Percentiles rank a stretch among this genome's conserved stretches.
phyloP scores from a whole-genome alignment of 73 alveolate species.

The Paramecium primaurelia region DNA sequence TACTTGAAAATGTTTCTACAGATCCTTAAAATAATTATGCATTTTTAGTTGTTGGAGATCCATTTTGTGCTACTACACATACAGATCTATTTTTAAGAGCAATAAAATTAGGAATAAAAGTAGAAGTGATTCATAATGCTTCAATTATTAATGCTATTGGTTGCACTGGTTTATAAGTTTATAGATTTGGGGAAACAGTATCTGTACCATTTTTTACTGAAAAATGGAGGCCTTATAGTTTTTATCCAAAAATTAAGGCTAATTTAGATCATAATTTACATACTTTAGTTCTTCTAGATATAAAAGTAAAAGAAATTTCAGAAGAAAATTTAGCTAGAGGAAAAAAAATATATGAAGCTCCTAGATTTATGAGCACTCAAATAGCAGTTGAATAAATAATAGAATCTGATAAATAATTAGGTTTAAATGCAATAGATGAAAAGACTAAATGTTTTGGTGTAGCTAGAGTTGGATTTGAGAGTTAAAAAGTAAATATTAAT shows the following conservation, averaged over 20 bases:
- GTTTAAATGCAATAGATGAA: slow-evolving; percentile 62
- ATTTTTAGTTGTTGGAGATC: slow-evolving; percentile 99
- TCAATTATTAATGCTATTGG: slow-evolving; percentile 97
- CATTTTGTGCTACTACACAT: slow-evolving; percentile 99
- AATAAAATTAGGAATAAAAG: slow-evolving; percentile 89
- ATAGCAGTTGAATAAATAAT: slow-evolving; percentile 84
- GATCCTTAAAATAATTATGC: slow-evolving; percentile 71
- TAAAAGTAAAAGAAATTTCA: slow-evolving; percentile 97
- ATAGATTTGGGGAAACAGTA: slow-evolving; percentile 99
- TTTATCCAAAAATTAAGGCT: slow-evolving; percentile 90
- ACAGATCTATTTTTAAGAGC: slow-evolving; percentile 97
- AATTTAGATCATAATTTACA: slow-evolving; percentile 93
- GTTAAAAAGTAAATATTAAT: slow-evolving; percentile 61
- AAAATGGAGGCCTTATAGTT: slow-evolving; percentile 99
- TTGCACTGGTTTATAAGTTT: slow-evolving; percentile 94
- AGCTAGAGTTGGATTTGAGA: slow-evolving; percentile 92
- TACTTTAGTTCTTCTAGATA: slow-evolving; percentile 96
- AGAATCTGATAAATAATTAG: slow-evolving; percentile 88
- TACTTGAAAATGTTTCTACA: slow-evolving; percentile 87
- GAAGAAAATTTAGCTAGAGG: slow-evolving; percentile 88
- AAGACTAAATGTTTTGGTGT: slow-evolving; percentile 88
- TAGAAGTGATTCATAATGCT: slow-evolving; percentile 97
- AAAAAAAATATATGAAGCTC: slow-evolving; percentile 91
- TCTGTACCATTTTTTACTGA: slow-evolving; percentile 98
- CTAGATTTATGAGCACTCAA: slow-evolving; percentile 95